Conservation (phyloP, 2,329 filamentous ascomycete genomes). For the Decorospora gaudefroyi region DNA sequence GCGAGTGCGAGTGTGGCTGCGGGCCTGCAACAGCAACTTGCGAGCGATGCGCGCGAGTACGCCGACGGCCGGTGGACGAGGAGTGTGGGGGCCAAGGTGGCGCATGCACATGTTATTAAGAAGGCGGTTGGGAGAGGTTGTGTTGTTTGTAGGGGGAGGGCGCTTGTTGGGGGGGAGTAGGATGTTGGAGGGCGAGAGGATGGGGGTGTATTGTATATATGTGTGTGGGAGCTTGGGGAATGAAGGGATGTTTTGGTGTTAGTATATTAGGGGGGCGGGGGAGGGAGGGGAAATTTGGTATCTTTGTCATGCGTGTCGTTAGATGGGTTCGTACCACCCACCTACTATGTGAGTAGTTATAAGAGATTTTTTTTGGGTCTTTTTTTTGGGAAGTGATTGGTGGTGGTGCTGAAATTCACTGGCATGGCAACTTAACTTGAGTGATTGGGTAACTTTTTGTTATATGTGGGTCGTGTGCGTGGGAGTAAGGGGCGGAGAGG, state of each 20-base stretch:
- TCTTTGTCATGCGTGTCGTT: too few relatives aligned
- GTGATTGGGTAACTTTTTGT: too few relatives aligned
- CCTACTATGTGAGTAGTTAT: too few relatives aligned
- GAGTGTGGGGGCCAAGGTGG: slow-evolving; percentile 65
- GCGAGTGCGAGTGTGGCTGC: slow-evolving; percentile 50
- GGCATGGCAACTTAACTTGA: too few relatives aligned
- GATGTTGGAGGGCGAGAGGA: neutral
- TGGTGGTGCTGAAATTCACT: too few relatives aligned
- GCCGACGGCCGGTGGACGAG: slow-evolving; percentile 56
- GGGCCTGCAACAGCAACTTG: slow-evolving; percentile 51
- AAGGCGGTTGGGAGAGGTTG: slow-evolving; percentile 66
- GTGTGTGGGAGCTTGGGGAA: neutral
- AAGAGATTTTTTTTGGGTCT: too few relatives aligned
- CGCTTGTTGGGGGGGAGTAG: slow-evolving; percentile 30
- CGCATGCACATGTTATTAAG: slow-evolving; percentile 77
- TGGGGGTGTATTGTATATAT: slow-evolving; percentile 1
- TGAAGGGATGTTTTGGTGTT: neutral
- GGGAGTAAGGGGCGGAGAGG: too few relatives aligned
- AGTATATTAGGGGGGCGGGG: neutral
- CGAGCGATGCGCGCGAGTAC: slow-evolving; percentile 50
- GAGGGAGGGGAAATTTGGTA: too few relatives aligned
- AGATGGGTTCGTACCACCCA: too few relatives aligned
- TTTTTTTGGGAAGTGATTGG: too few relatives aligned
- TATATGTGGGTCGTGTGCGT: too few relatives aligned
- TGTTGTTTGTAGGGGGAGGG: slow-evolving; percentile 43